Base-by-base conservation (phyloP, 139 green algal genomes). In the Chlamydomonas sp. region DNA sequence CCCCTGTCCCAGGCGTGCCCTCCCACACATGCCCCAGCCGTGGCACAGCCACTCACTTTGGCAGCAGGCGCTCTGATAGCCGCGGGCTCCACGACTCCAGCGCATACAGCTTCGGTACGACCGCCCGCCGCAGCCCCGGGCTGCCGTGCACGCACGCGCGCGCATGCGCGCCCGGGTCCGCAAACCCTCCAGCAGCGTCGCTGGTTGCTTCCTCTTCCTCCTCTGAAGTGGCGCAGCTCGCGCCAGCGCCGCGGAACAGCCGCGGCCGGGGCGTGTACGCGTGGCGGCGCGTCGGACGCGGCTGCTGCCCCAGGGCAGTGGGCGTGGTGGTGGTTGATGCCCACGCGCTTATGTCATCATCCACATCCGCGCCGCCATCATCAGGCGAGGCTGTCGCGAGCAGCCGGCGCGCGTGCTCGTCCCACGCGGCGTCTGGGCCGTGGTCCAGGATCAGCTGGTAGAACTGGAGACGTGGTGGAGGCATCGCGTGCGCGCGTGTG, bases 11-110 rank as follows among this genome's bases (percentile, higher is more conserved):
- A n/a, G n/a, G n/a, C n/a, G n/a, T n/a, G n/a, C n/a, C n/a, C n/a
- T n/a, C n/a, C n/a, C n/a, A n/a, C n/a, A n/a, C n/a, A n/a, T n/a
- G n/a, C n/a, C n/a, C n/a, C n/a, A n/a, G n/a, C n/a, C n/a, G n/a
- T n/a, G n/a, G n/a, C n/a, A n/a, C n/a, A n/a, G n/a, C n/a, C n/a
- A n/a, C n/a, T n/a, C n/a, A n/a, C n/a, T 74, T 74, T 28, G 69
- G 69, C 38, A 74, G 69, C 3, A 74, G 37, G 28, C 35, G 58
- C 31, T 61, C 28, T 2, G 31, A 64, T 24, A 74, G 37, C 6
- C 58, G 38, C 1, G 69, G 69, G 2, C 58, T 58, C 69, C 69
- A 74, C 10, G 50, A 30, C 4, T 8, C 2, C 5, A 47, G 33
- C 5, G 69, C 38, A 22, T 48, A 29, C 20, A 74, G 50, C 58